phyloP scores from a whole-genome alignment of 805 yeast genomes.

The Saccharomycopsis vini region DNA sequence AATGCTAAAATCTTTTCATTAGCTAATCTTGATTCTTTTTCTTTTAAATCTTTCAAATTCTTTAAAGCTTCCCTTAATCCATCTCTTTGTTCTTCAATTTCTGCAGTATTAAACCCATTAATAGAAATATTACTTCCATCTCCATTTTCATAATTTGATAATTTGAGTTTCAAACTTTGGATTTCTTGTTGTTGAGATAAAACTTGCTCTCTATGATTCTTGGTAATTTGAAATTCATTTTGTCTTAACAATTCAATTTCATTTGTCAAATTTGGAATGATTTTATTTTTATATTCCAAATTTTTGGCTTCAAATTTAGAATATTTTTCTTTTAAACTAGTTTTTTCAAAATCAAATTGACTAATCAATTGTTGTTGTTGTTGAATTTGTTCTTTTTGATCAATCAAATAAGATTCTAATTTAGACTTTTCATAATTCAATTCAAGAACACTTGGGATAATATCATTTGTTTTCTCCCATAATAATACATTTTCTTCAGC shows the following conservation, averaged over 20 bases:
- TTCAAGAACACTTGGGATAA: slow-evolving; percentile 43
- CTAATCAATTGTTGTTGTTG: slow-evolving; percentile 40
- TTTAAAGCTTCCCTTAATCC: slow-evolving; percentile 26
- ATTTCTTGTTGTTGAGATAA: slow-evolving; percentile 27
- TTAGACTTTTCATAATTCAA: slow-evolving; percentile 48
- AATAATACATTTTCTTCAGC: slow-evolving; percentile 63
- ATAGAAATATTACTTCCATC: background rate
- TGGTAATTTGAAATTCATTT: slow-evolving; percentile 16
- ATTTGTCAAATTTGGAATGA: slow-evolving; percentile 40
- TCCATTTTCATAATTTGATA: slow-evolving; percentile 11
- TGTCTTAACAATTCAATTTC: slow-evolving; percentile 29
- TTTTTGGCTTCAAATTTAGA: slow-evolving; percentile 34
- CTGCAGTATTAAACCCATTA: background rate
- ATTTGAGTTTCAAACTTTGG: slow-evolving; percentile 28
- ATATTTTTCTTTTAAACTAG: slow-evolving; percentile 31
- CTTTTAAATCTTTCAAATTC: slow-evolving; percentile 23
- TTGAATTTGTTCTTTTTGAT: slow-evolving; percentile 39
- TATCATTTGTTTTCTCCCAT: slow-evolving; percentile 36
- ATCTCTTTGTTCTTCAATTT: slow-evolving; percentile 25
- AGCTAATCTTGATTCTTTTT: slow-evolving; percentile 23
- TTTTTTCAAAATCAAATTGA: slow-evolving; percentile 29
- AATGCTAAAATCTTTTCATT: slow-evolving; percentile 22
- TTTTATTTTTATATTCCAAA: slow-evolving; percentile 32
- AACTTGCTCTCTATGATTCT: slow-evolving; percentile 23
- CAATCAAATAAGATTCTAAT: slow-evolving; percentile 37